phyloP scores from a whole-genome alignment of 257 asterid species.

The Vinca minor region DNA sequence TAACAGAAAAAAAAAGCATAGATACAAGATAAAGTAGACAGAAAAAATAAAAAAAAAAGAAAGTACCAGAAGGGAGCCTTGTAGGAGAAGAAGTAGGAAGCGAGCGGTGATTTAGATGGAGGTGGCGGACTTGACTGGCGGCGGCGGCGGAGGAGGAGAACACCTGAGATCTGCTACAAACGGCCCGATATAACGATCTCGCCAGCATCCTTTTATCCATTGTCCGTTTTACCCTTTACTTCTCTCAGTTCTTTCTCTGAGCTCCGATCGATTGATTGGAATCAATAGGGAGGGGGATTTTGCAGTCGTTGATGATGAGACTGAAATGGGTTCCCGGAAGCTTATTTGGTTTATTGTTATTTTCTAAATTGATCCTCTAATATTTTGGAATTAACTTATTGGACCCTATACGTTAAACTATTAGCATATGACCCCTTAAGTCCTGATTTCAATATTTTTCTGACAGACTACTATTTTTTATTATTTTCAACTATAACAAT shows the following conservation, averaged over 20 bases:
- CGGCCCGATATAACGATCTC: slow-evolving; percentile 66
- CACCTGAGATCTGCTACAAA: slow-evolving; percentile 49
- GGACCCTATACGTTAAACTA: no score
- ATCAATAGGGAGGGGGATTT: no score
- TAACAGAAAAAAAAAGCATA: background rate
- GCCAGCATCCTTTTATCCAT: slow-evolving; percentile 53
- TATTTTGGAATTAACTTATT: no score
- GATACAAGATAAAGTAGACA: background rate
- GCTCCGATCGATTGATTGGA: background rate
- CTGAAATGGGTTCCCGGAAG: no score
- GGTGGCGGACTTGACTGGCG: slow-evolving; percentile 55
- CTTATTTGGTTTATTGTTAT: no score
- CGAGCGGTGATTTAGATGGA: slow-evolving; percentile 47
- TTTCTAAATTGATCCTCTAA: no score
- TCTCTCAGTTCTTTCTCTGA: background rate
- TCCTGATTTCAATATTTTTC: no score
- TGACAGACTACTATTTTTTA: no score
- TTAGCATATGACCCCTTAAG: no score
- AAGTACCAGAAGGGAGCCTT: slow-evolving; percentile 25
- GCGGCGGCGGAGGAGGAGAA: slow-evolving; percentile 33
- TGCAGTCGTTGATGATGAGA: no score
- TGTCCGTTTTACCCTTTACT: background rate
- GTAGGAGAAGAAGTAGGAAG: slow-evolving; percentile 36
- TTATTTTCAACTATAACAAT: no score
- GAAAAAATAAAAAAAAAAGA: slow-evolving; percentile 14